Base-by-base conservation (phyloP, 1,284 basidiomycete genomes). In the Dichomitus squalens region DNA sequence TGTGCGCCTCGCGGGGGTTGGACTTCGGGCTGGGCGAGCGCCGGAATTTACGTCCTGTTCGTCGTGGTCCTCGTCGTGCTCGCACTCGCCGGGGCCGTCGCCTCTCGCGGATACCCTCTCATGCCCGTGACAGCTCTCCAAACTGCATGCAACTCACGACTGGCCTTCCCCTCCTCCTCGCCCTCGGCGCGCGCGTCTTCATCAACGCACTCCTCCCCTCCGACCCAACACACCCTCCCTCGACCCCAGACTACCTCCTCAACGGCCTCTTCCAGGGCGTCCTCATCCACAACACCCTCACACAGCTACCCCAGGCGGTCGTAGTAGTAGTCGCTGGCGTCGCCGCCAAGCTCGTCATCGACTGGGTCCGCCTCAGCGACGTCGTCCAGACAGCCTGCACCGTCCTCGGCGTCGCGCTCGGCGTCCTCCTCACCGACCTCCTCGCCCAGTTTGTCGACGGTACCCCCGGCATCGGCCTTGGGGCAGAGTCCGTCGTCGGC, bases 191-290 rank as follows among this genome's bases (percentile, higher is more conserved):
- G 52, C 88, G 90, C 60, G 82, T 92, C 57, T 70, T 84, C 52
- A 74, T 90, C 64, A 84, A 88, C 72, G 71, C 64, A 43, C 27
- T 66, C 49, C 38, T 84, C 66, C 79, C 71, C 55, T 47, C 44
- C 20, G 57, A 59, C 57, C 68, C 64, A n/a, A 69, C 70, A 43
- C 70, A 66, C 54, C 51, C 61, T 4, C 73, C 80, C 14, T 73
- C 80, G 64, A 72, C 84, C 41, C 79, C 80, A 59, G 83, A 89
- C 67, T 77, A 79, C 64, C 73, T 90, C 70, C 81, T 92, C 59
- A 74, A 81, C 53, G 90, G 90, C 53, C 78, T 86, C 64, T 86
- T 87, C 79, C 87, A 91, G 72, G 90, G 90, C 50, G 82, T 88
- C 61, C 86, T 82, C 25, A 75, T 92, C 46, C 87, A 90, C 68